A percentile compares a stretch with the other conserved stretches of the same genome.
These are phyloP conservation scores for Lentinula raphanica DNA, from an alignment of 768 basidiomycete species.

Conservation along the genomic window DNA sequence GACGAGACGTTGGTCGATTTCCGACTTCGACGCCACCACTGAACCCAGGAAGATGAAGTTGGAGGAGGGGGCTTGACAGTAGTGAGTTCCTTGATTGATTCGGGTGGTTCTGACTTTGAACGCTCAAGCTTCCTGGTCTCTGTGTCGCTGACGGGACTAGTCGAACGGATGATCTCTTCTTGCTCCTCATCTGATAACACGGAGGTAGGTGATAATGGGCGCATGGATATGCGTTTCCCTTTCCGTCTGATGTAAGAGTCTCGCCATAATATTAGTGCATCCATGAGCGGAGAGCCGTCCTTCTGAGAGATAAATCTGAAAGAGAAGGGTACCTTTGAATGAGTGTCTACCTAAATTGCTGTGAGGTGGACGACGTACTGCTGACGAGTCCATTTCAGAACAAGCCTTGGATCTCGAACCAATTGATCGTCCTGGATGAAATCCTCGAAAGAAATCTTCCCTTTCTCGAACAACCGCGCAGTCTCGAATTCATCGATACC, in stretches of 20 bases:
- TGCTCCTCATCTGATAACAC: slow-evolving; percentile 10
- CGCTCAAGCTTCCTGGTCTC: slow-evolving; percentile 15
- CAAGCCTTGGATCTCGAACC: slow-evolving; percentile 58
- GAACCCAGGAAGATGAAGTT: slow-evolving; percentile 68
- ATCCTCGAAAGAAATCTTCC: slow-evolving; percentile 55
- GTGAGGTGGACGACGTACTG: slow-evolving; percentile 40
- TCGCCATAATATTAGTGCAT: slow-evolving; percentile 70
- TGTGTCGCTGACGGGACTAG: slow-evolving; percentile 12
- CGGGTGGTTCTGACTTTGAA: slow-evolving; percentile 38
- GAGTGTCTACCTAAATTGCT: not conserved
- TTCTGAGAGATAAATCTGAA: slow-evolving; percentile 71
- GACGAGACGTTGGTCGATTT: slow-evolving; percentile 14
- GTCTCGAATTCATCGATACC: slow-evolving; percentile 47
- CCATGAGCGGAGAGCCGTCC: slow-evolving; percentile 72
- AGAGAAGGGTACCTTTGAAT: not conserved
- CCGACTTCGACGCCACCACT: slow-evolving; percentile 77
- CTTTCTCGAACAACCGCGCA: slow-evolving; percentile 49
- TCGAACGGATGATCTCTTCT: slow-evolving; percentile 22
- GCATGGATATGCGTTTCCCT: slow-evolving; percentile 18
- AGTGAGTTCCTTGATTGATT: slow-evolving; percentile 15
- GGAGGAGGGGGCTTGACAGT: slow-evolving; percentile 31
- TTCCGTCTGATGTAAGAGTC: slow-evolving; percentile 29
- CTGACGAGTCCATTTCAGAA: slow-evolving; percentile 66
- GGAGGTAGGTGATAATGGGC: slow-evolving; percentile 30
- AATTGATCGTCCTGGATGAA: slow-evolving; percentile 65